Evolutionary conservation across 352 stramenopile genomes (phyloP), one percentile per base, ranked within the genome.

Genomic region (Phytopythium mirpurense): DNA sequence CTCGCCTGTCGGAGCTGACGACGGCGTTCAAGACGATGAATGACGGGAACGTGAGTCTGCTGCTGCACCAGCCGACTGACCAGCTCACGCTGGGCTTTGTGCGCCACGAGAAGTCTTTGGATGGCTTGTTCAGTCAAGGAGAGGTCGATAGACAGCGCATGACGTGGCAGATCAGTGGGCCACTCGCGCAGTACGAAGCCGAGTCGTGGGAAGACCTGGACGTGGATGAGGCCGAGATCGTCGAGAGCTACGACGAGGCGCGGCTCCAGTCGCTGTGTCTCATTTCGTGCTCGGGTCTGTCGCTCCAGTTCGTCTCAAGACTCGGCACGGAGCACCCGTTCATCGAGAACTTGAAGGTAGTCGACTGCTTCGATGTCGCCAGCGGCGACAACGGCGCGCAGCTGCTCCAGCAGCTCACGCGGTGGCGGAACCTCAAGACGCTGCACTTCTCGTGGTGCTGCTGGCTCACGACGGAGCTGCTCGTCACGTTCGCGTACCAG

Each of bases 381-480:
- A 63, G 71, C 41, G 62, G 65, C 24, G 66, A 71, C 29, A 60
- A 74, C 26, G 72, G 73, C 40, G 63, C 63, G 12, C 65, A 63
- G 27, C 46, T 88, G n/a, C 54, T 91, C 18, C 60, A 68, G 41
- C 62, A 83, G 27, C 51, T 91, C 16, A 62, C 75, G 19, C 66
- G 60, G 36, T 88, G 67, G 54, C 74, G 75, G 19, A 57, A 60
- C 14, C 74, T 91, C 38, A 83, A 81, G 63, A 76, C 74, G 40
- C 56, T 91, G 45, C 73, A 77, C 35, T 77, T 91, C 36, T 86
- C 80, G n/a, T 91, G 80, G 80, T 91, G 80, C 64, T 81, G 74
- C 57, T 91, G 80, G 80, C 70, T 91, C 49, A 86, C 78, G 24
- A 91, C 78, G 23, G 78, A 91, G 56, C 72, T 82, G 31, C 74